Conservation (phyloP, 1,284 basidiomycete species). For the Ganoderma resinaceum region DNA sequence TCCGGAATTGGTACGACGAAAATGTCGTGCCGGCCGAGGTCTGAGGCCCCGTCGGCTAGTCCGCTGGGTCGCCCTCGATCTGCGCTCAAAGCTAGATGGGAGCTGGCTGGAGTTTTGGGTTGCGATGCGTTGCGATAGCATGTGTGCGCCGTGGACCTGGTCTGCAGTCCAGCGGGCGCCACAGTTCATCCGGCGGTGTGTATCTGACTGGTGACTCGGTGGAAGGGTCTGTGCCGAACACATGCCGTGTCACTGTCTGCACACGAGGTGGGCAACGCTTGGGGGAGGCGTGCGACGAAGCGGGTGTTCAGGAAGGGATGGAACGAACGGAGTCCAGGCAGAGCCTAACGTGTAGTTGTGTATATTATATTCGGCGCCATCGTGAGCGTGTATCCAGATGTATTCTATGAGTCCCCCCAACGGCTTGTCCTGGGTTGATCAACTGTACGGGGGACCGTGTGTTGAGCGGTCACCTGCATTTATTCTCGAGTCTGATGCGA, state of each 20-base stretch:
- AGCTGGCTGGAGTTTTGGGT: not conserved
- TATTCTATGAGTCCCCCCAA: constrained; percentile 2
- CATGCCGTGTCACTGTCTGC: not conserved
- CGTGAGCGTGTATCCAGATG: constrained; percentile 3
- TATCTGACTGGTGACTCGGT: not conserved
- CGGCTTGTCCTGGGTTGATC: too few relatives aligned
- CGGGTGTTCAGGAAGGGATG: constrained; percentile 10
- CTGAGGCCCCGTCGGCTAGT: constrained; percentile 10
- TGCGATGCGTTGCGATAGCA: not conserved
- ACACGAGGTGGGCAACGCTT: not conserved
- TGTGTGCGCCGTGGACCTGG: not conserved
- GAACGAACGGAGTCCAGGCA: constrained; percentile 17
- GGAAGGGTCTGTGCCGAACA: not conserved
- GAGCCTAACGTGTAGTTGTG: constrained; percentile 15
- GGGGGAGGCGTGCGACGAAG: not conserved
- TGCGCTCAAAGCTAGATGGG: not conserved
- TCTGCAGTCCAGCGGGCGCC: not conserved
- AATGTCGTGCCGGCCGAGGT: constrained; percentile 23
- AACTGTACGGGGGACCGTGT: too few relatives aligned
- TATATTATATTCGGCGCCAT: constrained; percentile 19
- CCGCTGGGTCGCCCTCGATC: not conserved
- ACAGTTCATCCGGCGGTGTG: not conserved
- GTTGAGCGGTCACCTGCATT: too few relatives aligned
- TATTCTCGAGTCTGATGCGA: too few relatives aligned
- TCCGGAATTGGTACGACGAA: constrained; percentile 55